phyloP scores from a whole-genome alignment of 306 rosid genomes.

The Cucurbita moschata region DNA sequence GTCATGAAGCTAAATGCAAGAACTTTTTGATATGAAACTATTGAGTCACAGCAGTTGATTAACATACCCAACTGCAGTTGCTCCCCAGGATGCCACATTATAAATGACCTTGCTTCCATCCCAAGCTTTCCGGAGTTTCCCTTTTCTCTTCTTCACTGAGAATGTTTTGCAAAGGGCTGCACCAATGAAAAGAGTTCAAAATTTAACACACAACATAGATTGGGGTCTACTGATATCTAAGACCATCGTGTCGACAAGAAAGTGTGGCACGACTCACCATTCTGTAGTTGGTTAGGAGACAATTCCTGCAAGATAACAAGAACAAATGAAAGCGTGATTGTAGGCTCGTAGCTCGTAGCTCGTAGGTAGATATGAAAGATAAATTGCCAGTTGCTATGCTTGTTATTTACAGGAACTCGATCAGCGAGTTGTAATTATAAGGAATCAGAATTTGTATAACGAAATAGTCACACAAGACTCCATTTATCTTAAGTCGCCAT shows the following conservation, averaged over 20 bases:
- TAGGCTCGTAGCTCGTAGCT: neutral
- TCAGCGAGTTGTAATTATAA: neutral
- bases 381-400: neutral
- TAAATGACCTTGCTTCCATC: slow-evolving; percentile 94
- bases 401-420: neutral
- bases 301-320: slow-evolving; percentile 56
- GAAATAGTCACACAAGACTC: neutral
- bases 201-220: neutral
- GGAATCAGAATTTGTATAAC: neutral
- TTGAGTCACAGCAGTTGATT: neutral
- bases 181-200: neutral
- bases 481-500: neutral
- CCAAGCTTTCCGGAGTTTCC: slow-evolving; percentile 92
- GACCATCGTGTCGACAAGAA: neutral
- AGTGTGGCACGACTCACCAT: slow-evolving; percentile 34
- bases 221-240: neutral
- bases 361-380: neutral
- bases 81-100: slow-evolving; percentile 97
- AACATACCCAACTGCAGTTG: slow-evolving; percentile 88
- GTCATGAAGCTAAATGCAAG: neutral
- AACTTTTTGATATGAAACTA: neutral
- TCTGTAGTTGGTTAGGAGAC: slow-evolving; percentile 86
- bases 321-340: slow-evolving; percentile 8
- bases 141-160: slow-evolving; percentile 73
- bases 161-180: slow-evolving; percentile 93